Percentiles rank a stretch among this genome's conserved stretches.
phyloP scores from a whole-genome alignment of 208 protist genomes.

The Leishmania mexicana region DNA sequence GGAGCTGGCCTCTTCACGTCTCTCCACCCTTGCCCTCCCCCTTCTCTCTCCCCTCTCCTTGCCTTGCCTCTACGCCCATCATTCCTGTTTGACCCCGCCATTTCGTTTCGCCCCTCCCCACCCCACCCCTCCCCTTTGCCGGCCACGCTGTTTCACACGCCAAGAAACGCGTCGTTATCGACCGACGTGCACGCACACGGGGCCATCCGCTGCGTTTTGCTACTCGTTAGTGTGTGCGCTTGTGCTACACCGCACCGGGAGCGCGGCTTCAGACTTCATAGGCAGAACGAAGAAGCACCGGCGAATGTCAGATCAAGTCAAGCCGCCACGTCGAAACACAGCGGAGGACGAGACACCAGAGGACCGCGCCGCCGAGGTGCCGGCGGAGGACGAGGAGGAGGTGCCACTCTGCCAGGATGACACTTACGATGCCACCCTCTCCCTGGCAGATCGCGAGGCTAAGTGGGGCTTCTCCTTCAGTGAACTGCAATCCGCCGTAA shows the following conservation, averaged over 20 bases:
- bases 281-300: neutral
- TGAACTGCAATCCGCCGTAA: conserved; percentile 70
- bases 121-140: neutral
- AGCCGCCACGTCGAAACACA: neutral
- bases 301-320: conserved; percentile 6
- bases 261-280: neutral
- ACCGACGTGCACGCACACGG: neutral
- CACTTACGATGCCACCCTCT: conserved; percentile 42
- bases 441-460: conserved; percentile 60
- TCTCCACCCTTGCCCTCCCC: neutral
- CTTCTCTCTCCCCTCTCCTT: neutral
- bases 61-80: neutral
- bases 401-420: conserved; percentile 31
- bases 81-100: neutral
- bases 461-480: conserved; percentile 87
- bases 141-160: neutral
- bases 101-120: neutral
- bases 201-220: neutral
- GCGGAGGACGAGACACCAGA: neutral
- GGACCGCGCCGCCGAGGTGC: neutral
- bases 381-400: conserved; percentile 14
- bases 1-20: neutral
- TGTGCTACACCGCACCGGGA: neutral
- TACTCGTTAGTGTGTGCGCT: neutral
- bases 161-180: neutral